A percentile compares a stretch with the other conserved stretches of the same genome.
Evolutionary conservation across 805 yeast species (phyloP).

Genomic region (Candida silvicultrix): DNA sequence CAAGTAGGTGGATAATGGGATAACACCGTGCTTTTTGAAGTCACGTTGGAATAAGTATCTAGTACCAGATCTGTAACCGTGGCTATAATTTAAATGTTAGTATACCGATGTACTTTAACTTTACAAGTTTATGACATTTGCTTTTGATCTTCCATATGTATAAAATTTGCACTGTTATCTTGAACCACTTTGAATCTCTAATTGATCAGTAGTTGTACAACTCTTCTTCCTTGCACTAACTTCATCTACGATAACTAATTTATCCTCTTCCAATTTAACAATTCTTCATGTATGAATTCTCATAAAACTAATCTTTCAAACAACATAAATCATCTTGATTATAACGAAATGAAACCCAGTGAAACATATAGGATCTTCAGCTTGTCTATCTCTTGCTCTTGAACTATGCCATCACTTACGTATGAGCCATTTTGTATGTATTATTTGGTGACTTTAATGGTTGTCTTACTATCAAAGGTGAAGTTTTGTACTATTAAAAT

Average conservation of each 20-base stretch:
- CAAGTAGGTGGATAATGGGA: constrained; percentile 94
- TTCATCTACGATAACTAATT: no score
- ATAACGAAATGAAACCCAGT: neutral
- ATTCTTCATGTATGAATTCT: neutral
- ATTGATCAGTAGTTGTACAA: no score
- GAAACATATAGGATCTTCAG: neutral
- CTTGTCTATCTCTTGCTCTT: neutral
- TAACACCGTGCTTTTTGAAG: constrained; percentile 92
- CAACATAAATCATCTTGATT: neutral
- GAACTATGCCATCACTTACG: neutral
- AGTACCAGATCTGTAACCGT: constrained; percentile 99
- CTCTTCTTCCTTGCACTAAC: no score
- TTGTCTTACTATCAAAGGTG: neutral
- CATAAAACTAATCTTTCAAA: neutral
- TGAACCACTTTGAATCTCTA: no score
- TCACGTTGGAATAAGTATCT: constrained; percentile 99
- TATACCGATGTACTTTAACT: neutral
- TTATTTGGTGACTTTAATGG: neutral
- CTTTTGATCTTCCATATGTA: no score
- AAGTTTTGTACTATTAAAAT: neutral
- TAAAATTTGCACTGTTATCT: no score
- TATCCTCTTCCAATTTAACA: neutral
- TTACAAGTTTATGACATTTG: neutral
- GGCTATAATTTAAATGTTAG: constrained; percentile 35
- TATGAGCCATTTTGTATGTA: neutral